phyloP scores from a whole-genome alignment of 139 green algal species.

The Nannochloris sp. region DNA sequence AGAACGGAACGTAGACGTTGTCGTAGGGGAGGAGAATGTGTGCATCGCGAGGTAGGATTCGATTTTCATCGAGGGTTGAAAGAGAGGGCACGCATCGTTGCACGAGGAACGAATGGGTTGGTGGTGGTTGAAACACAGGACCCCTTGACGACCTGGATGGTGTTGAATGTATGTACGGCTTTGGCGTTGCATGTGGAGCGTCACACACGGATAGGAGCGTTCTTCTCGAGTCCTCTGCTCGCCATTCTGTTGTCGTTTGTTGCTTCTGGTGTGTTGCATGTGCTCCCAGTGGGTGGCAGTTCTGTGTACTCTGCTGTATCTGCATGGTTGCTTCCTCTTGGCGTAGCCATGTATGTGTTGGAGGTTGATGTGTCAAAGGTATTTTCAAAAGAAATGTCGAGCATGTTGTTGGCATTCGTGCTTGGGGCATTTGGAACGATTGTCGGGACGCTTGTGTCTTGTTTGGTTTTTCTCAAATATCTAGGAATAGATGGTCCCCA shows the following conservation, averaged over 20 bases:
- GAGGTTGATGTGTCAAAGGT: conserved; percentile 24
- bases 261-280: conserved; percentile 17
- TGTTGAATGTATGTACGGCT: not conserved
- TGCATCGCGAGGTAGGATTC: too few relatives aligned
- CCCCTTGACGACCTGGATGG: too few relatives aligned
- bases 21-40: too few relatives aligned
- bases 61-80: too few relatives aligned
- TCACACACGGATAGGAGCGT: conserved; percentile 18
- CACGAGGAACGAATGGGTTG: too few relatives aligned
- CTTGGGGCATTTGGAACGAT: conserved; percentile 44
- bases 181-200: conserved; percentile 22
- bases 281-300: not conserved
- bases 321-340: conserved; percentile 52
- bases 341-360: conserved; percentile 36
- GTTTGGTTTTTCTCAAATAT: conserved; percentile 23
- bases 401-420: conserved; percentile 44
- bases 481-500: conserved; percentile 43
- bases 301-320: conserved; percentile 41
- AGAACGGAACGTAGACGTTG: too few relatives aligned
- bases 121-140: too few relatives aligned
- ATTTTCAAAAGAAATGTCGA: conserved; percentile 16
- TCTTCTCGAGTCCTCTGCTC: conserved; percentile 36
- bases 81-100: too few relatives aligned
- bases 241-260: conserved; percentile 27
- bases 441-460: conserved; percentile 42